Base-by-base conservation (phyloP, 768 basidiomycete genomes). In the Paxillus involutus region DNA sequence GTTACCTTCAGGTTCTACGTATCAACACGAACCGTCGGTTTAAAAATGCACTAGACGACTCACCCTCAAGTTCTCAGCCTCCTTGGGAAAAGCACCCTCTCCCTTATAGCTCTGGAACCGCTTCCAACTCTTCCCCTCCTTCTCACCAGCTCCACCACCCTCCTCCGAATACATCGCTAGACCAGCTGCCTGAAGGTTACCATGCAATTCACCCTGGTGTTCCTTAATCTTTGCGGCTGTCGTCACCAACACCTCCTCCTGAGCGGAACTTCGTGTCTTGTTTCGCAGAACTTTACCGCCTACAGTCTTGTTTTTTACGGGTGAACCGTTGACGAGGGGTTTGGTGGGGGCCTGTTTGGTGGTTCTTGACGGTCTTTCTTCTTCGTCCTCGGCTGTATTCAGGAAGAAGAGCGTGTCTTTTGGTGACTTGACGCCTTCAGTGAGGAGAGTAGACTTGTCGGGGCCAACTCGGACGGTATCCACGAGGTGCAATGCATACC, bases 31-130 rank as follows among this genome's bases (percentile, higher is more conserved):
- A 54, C 41, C 41, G 42, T 24, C 43, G 10, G 43, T 3, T 52
- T 26, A 32, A 49, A 21, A 45, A 57, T 29, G 44, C 2, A 19
- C 44, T 9, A 16, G 42, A 24, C 17, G 7, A 74, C 86, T 64
- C 68, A 97, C 94, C 69, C 89, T 80, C 45, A 94, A 70, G 56
- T 78, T 80, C 56, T 94, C 90, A 6, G 87, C 85, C 53, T 94
- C 88, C n/a, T 78, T 76, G 2, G 96, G 97, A 33, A 98, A 71
- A 47, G 88, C 95, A 13, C 80, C 91, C 65, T 99, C 96, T 33
- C 95, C 89, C 72, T 94, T 94, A 73, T 98, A 99, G 62, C 94
- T 96, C 74, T 93, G 93, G 76, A 96, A 98, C 57, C 86, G 84
- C 69, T 95, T 96, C 89, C 94, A 95, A 13, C 85, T 83, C 69